These are phyloP conservation scores for Zelopaecilomyces penicillatus DNA, from an alignment of 2,329 filamentous ascomycete genomes.

Conservation along the genomic window DNA sequence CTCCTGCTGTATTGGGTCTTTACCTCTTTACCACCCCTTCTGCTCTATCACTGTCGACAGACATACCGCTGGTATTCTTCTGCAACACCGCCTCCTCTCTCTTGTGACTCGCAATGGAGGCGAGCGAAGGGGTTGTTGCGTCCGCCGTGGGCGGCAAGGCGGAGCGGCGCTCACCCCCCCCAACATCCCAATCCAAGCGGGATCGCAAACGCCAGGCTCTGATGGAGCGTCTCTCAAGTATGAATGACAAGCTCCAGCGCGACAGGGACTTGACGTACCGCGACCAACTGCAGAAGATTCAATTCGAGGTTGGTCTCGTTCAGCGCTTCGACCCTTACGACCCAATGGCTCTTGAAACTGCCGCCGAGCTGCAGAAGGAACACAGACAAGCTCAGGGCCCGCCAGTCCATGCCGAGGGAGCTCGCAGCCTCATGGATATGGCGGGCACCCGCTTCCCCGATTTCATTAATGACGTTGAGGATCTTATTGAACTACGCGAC, in stretches of 20 bases:
- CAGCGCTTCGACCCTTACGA: conserved; percentile 77
- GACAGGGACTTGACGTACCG: conserved; percentile 80
- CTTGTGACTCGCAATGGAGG: conserved; percentile 25
- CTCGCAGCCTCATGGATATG: conserved; percentile 56
- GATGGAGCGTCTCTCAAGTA: conserved; percentile 65
- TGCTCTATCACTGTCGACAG: not conserved
- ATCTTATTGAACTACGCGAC: conserved; percentile 80
- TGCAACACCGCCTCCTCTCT: not conserved
- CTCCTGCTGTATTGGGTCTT: not conserved
- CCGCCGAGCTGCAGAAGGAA: conserved; percentile 53
- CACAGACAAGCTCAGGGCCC: conserved; percentile 39
- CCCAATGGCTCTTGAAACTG: conserved; percentile 62
- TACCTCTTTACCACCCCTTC: not conserved
- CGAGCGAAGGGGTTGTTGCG: conserved; percentile 28
- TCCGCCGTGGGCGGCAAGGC: conserved; percentile 23
- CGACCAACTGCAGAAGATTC: conserved; percentile 83
- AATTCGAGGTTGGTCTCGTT: conserved; percentile 81
- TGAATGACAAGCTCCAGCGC: conserved; percentile 69
- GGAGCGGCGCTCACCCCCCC: conserved; percentile 29
- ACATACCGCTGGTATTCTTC: not conserved
- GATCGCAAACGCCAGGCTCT: conserved; percentile 83
- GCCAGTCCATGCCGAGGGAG: conserved; percentile 30
- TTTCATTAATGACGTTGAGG: conserved; percentile 80
- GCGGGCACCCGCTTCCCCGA: conserved; percentile 78
- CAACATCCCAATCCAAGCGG: conserved; percentile 61